Percentiles rank a stretch among this genome's conserved stretches.
Evolutionary conservation across 805 yeast genomes (phyloP).

Genomic region (Metschnikowia corniflorae): DNA sequence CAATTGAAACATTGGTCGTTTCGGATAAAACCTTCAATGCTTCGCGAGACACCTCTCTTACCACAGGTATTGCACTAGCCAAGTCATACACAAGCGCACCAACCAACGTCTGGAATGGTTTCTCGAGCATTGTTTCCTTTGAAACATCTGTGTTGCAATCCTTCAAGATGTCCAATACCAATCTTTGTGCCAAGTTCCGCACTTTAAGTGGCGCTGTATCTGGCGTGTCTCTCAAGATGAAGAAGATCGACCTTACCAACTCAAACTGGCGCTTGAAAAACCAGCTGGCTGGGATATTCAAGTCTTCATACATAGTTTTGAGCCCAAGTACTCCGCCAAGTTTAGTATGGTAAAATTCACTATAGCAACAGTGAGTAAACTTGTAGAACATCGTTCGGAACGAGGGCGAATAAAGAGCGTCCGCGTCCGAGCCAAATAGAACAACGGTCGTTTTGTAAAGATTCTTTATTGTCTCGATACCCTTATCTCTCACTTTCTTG

Average conservation of each 20-base stretch:
- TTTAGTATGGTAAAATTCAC: slow-evolving; percentile 80
- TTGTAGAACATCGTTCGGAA: slow-evolving; percentile 73
- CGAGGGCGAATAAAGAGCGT: slow-evolving; percentile 68
- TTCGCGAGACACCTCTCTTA: slow-evolving; percentile 76
- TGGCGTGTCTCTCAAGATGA: slow-evolving; percentile 86
- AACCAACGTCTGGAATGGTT: slow-evolving; percentile 74
- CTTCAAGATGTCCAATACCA: slow-evolving; percentile 60
- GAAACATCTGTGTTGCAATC: slow-evolving; percentile 62
- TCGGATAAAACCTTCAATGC: slow-evolving; percentile 67
- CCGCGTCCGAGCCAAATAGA: slow-evolving; percentile 64
- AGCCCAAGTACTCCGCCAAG: slow-evolving; percentile 88
- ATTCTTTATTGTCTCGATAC: slow-evolving; percentile 59
- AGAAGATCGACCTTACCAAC: slow-evolving; percentile 78
- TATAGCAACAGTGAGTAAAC: slow-evolving; percentile 88
- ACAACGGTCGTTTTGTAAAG: slow-evolving; percentile 59
- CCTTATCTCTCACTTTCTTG: slow-evolving; percentile 65
- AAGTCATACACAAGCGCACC: slow-evolving; percentile 91
- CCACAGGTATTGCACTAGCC: slow-evolving; percentile 81
- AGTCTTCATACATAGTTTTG: slow-evolving; percentile 63
- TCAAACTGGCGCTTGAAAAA: slow-evolving; percentile 78
- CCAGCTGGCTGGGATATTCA: slow-evolving; percentile 67
- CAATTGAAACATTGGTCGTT: slow-evolving; percentile 63
- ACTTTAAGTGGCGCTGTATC: slow-evolving; percentile 82
- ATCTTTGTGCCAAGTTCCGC: slow-evolving; percentile 61
- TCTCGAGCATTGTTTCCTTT: slow-evolving; percentile 59